Percentiles rank a stretch among this genome's conserved stretches.
Conservation (phyloP, 2,329 filamentous ascomycete genomes). For the Curvularia sp. region DNA sequence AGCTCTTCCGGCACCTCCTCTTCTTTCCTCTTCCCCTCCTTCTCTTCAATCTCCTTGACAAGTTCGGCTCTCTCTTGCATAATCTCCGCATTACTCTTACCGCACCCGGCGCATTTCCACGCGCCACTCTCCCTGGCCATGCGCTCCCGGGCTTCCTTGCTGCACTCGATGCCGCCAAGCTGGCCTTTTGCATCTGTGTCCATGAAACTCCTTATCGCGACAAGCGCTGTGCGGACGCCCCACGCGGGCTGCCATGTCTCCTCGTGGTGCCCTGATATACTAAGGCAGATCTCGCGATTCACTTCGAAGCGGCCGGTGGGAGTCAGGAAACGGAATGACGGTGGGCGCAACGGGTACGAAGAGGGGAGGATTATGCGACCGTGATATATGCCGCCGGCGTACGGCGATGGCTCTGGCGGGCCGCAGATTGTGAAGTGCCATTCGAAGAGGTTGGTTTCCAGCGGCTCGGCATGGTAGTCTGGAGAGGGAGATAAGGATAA, state of each 20-base stretch:
- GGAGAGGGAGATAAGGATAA: slow-evolving; percentile 79
- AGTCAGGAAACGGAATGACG: slow-evolving; percentile 93
- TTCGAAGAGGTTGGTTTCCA: slow-evolving; percentile 91
- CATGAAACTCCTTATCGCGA: slow-evolving; percentile 86
- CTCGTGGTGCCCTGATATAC: slow-evolving; percentile 93
- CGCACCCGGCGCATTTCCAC: slow-evolving; percentile 76
- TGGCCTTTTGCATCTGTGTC: slow-evolving; percentile 87
- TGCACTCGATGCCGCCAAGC: slow-evolving; percentile 84
- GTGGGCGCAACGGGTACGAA: slow-evolving; percentile 88
- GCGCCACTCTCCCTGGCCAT: slow-evolving; percentile 71
- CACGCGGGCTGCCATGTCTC: slow-evolving; percentile 99
- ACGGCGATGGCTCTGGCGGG: slow-evolving; percentile 78
- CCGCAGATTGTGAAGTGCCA: slow-evolving; percentile 99
- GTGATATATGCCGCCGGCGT: slow-evolving; percentile 86
- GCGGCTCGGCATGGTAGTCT: slow-evolving; percentile 83
- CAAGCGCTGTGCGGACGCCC: slow-evolving; percentile 89
- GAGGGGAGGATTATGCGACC: slow-evolving; percentile 91
- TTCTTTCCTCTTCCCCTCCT: slow-evolving; percentile 51
- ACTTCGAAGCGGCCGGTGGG: slow-evolving; percentile 92
- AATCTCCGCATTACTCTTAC: slow-evolving; percentile 74
- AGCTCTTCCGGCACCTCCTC: slow-evolving; percentile 62
- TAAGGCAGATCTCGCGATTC: slow-evolving; percentile 95
- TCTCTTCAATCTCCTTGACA: slow-evolving; percentile 55
- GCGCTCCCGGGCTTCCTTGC: slow-evolving; percentile 65
- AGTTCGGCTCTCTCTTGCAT: slow-evolving; percentile 72